A percentile compares a stretch with the other conserved stretches of the same genome.
phyloP scores from a whole-genome alignment of 352 stramenopile genomes.

The Lagenidium sp. region DNA sequence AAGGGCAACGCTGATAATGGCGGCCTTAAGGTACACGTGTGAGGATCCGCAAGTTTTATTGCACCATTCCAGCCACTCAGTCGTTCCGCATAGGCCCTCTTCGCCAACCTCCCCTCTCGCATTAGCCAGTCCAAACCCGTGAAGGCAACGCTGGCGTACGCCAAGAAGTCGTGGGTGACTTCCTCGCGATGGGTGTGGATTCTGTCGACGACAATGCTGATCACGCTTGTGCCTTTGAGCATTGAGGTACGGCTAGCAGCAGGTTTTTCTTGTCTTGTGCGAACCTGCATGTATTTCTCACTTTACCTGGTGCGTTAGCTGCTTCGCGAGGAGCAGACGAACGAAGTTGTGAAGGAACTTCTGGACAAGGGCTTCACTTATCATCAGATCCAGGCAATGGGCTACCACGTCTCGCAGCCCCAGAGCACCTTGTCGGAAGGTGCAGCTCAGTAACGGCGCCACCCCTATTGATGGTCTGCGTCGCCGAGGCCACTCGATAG shows the following conservation, averaged over 20 bases:
- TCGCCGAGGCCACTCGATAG: too few relatives aligned
- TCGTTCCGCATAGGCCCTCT: slow-evolving; percentile 35
- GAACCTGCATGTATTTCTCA: too few relatives aligned
- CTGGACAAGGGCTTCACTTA: slow-evolving; percentile 76
- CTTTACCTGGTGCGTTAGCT: slow-evolving; percentile 23
- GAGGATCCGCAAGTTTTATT: neutral
- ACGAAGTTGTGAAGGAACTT: slow-evolving; percentile 77
- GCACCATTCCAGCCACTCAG: too few relatives aligned
- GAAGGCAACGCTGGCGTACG: slow-evolving; percentile 50
- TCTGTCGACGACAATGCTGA: slow-evolving; percentile 72
- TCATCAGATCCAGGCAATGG: slow-evolving; percentile 80
- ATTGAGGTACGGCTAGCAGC: slow-evolving; percentile 71
- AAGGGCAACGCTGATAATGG: slow-evolving; percentile 41
- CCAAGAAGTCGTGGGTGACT: slow-evolving; percentile 25
- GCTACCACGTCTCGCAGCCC: slow-evolving; percentile 60
- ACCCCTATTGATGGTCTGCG: too few relatives aligned
- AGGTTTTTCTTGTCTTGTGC: slow-evolving; percentile 3
- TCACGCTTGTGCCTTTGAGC: slow-evolving; percentile 78
- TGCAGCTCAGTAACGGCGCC: slow-evolving; percentile 31
- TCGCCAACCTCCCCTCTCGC: slow-evolving; percentile 57
- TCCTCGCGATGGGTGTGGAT: slow-evolving; percentile 68
- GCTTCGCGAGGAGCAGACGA: slow-evolving; percentile 75
- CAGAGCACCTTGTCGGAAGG: slow-evolving; percentile 52
- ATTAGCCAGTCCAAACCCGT: slow-evolving; percentile 57
- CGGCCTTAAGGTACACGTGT: slow-evolving; percentile 34